Conservation (phyloP, 2,329 filamentous ascomycete genomes). For the Cladosporium oxysporum region DNA sequence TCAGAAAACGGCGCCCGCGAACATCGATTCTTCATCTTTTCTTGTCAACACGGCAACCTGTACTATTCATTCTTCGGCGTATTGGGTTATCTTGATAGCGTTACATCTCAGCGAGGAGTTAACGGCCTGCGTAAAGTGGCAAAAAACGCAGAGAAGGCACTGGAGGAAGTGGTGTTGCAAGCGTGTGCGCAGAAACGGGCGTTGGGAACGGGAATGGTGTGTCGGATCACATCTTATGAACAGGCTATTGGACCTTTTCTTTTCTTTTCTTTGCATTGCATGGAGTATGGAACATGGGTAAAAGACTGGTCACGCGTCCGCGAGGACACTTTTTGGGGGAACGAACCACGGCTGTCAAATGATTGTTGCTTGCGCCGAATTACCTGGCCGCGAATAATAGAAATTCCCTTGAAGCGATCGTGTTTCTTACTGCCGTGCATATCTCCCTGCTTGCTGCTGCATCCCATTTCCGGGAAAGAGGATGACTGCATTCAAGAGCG, state of each 20-base stretch:
- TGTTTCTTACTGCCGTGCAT: background rate
- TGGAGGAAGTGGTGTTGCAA: background rate
- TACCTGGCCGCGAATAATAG: background rate
- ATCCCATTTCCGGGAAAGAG: background rate
- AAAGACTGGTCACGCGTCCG: constrained; percentile 5
- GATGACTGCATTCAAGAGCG: background rate
- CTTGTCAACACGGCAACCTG: background rate
- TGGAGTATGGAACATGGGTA: background rate
- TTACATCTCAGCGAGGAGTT: constrained; percentile 35
- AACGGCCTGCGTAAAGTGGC: constrained; percentile 20
- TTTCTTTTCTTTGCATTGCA: background rate
- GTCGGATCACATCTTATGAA: background rate
- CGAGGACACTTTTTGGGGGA: background rate
- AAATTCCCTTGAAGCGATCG: background rate
- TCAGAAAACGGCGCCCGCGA: background rate
- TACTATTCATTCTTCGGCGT: background rate
- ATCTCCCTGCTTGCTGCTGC: background rate
- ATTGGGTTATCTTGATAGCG: constrained; percentile 28
- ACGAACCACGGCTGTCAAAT: background rate
- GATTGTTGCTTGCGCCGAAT: background rate
- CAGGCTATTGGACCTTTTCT: background rate
- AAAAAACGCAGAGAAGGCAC: background rate
- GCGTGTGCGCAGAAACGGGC: background rate
- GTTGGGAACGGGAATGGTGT: background rate
- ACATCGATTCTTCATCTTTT: background rate